These are phyloP conservation scores for Leishmania tropica DNA, from an alignment of 208 protist genomes.

Conservation along the genomic window DNA sequence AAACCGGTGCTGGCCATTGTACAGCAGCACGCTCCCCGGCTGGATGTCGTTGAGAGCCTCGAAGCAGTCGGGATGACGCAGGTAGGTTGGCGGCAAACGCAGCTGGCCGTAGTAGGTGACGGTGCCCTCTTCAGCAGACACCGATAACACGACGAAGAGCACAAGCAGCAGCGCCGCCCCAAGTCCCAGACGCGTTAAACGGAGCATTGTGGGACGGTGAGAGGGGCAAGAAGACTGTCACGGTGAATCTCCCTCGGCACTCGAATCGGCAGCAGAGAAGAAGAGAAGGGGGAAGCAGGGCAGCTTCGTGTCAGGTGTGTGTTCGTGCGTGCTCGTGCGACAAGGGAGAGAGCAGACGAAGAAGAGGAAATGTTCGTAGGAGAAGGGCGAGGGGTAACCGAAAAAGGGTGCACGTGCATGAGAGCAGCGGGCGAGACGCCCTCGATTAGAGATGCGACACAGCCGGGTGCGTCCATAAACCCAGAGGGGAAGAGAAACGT, in stretches of 20 bases:
- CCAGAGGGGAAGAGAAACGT: neutral
- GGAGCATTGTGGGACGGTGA: constrained; percentile 3
- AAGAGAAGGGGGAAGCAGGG: neutral
- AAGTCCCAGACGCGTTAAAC: neutral
- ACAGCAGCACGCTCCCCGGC: constrained; percentile 69
- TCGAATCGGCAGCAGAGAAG: neutral
- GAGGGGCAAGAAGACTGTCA: neutral
- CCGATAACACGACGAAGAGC: neutral
- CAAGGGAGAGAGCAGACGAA: neutral
- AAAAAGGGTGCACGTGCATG: neutral
- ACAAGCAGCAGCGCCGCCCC: constrained; percentile 10
- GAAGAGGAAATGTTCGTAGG: neutral
- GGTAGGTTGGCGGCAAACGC: constrained; percentile 49
- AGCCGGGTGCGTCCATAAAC: neutral
- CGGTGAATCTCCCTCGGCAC: neutral
- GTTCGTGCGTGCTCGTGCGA: neutral
- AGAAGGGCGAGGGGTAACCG: neutral
- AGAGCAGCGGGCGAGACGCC: neutral
- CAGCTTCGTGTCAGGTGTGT: neutral
- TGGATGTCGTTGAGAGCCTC: constrained; percentile 65
- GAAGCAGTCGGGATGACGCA: constrained; percentile 42
- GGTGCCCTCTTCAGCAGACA: constrained; percentile 7
- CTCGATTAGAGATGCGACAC: neutral
- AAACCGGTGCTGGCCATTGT: constrained; percentile 42
- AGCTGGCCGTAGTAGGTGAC: constrained; percentile 61